These are phyloP conservation scores for Tuctoria greenei DNA, from an alignment of 176 grass and related monocot genomes.

Conservation along the genomic window DNA sequence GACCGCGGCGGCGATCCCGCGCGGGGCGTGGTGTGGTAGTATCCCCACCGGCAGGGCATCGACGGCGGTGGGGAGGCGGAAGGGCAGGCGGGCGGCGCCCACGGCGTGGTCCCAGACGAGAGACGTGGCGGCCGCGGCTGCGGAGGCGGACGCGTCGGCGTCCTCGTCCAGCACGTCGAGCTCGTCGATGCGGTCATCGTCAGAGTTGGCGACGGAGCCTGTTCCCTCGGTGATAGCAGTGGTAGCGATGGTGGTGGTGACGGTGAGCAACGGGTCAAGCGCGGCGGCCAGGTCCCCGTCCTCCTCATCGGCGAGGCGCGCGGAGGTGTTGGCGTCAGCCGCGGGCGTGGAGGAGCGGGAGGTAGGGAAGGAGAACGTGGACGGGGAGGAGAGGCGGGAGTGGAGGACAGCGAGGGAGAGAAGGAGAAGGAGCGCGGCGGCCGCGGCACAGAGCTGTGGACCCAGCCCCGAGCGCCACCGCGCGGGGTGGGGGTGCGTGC, in stretches of 20 bases:
- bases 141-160: conserved; percentile 13
- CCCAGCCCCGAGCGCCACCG: conserved; percentile 71
- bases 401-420: conserved; percentile 85
- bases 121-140: conserved; percentile 13
- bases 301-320: conserved; percentile 32
- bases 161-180: conserved; percentile 81
- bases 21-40: conserved; percentile 21
- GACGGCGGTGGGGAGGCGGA: conserved; percentile 46
- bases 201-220: conserved; percentile 18
- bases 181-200: conserved; percentile 83
- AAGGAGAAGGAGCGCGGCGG: conserved; percentile 73
- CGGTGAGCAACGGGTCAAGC: conserved; percentile 39
- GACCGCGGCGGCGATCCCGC: conserved; percentile 27
- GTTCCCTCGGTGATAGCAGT: background rate
- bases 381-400: conserved; percentile 58
- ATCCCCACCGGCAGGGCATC: conserved; percentile 26
- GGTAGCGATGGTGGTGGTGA: conserved; percentile 15
- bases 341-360: conserved; percentile 29
- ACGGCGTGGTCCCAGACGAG: conserved; percentile 80
- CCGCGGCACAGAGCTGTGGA: conserved; percentile 65
- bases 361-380: conserved; percentile 29
- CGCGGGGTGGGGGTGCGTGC: conserved; percentile 54
- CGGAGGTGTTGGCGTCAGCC: conserved; percentile 14
- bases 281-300: conserved; percentile 41
- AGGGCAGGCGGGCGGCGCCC: conserved; percentile 77